Conservation (phyloP, 2,329 filamentous ascomycete species). For the Torrubiellomyces zombiae region DNA sequence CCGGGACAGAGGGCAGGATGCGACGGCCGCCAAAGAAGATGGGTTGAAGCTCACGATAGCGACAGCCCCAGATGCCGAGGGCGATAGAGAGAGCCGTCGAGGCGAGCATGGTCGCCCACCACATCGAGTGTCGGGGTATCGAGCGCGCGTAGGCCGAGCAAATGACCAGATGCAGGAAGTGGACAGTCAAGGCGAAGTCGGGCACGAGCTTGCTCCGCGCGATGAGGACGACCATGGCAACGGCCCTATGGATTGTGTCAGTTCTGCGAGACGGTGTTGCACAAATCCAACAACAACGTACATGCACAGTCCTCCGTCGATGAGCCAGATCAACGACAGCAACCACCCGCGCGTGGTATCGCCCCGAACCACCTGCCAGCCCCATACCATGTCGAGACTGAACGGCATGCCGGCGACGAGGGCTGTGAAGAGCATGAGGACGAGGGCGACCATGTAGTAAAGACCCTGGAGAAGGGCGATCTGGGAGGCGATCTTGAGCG, state of each 20-base stretch:
- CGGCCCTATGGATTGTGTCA: constrained; percentile 53
- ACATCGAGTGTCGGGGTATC: constrained; percentile 63
- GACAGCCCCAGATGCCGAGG: constrained; percentile 79
- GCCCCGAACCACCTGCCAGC: constrained; percentile 40
- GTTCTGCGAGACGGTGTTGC: constrained; percentile 1
- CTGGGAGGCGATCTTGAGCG: constrained; percentile 41
- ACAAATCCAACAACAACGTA: constrained; percentile 12
- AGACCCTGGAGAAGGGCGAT: constrained; percentile 39
- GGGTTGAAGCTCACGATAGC: constrained; percentile 73
- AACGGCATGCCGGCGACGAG: constrained; percentile 41
- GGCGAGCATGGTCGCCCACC: constrained; percentile 53
- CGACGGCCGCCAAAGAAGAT: constrained; percentile 63
- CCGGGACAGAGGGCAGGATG: constrained; percentile 14
- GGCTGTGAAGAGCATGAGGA: constrained; percentile 40
- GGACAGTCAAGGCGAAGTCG: constrained; percentile 83
- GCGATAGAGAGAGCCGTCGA: constrained; percentile 31
- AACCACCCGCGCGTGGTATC: constrained; percentile 48
- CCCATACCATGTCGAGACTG: constrained; percentile 35
- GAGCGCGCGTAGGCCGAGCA: constrained; percentile 63
- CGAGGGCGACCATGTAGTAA: constrained; percentile 34
- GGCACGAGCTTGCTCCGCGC: constrained; percentile 84
- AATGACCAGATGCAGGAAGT: constrained; percentile 64
- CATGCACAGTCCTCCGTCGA: constrained; percentile 38
- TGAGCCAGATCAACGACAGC: constrained; percentile 38
- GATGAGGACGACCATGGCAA: constrained; percentile 70